Evolutionary conservation across 1,284 basidiomycete species (phyloP).

Genomic region (Tilletia indica): DNA sequence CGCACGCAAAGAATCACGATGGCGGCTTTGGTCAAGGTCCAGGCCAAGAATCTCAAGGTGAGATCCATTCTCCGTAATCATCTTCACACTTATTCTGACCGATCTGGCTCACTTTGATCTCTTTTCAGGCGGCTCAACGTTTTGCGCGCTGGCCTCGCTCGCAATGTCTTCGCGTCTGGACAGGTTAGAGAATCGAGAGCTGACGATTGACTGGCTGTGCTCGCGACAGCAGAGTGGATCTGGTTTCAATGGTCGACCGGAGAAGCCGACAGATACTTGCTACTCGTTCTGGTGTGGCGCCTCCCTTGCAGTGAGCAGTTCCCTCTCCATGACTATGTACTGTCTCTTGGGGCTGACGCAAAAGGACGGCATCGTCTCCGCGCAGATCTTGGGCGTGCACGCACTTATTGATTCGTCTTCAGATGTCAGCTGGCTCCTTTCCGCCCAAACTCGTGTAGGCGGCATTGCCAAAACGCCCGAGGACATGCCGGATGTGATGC

Average conservation of each 20-base stretch:
- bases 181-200: background rate
- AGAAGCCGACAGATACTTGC: slow-evolving; percentile 45
- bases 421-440: slow-evolving; percentile 41
- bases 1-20: slow-evolving; percentile 73
- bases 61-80: slow-evolving; percentile 22
- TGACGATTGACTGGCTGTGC: slow-evolving; percentile 24
- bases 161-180: slow-evolving; percentile 58
- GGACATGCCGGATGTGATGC: slow-evolving; percentile 47
- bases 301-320: slow-evolving; percentile 24
- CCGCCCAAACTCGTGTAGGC: slow-evolving; percentile 41
- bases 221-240: slow-evolving; percentile 23
- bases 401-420: slow-evolving; percentile 29
- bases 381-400: slow-evolving; percentile 34
- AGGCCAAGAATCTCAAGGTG: slow-evolving; percentile 79
- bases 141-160: slow-evolving; percentile 79
- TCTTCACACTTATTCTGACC: background rate
- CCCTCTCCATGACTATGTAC: background rate
- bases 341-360: background rate
- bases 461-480: slow-evolving; percentile 47
- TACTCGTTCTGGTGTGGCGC: slow-evolving; percentile 55
- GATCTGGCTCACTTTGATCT: too few species aligned
- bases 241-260: slow-evolving; percentile 41
- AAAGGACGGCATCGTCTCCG: background rate
- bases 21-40: slow-evolving; percentile 84
- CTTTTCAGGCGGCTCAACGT: slow-evolving; percentile 79